phyloP scores from a whole-genome alignment of 1,284 basidiomycete genomes.

The Melanopsichium pennsylvanicum region DNA sequence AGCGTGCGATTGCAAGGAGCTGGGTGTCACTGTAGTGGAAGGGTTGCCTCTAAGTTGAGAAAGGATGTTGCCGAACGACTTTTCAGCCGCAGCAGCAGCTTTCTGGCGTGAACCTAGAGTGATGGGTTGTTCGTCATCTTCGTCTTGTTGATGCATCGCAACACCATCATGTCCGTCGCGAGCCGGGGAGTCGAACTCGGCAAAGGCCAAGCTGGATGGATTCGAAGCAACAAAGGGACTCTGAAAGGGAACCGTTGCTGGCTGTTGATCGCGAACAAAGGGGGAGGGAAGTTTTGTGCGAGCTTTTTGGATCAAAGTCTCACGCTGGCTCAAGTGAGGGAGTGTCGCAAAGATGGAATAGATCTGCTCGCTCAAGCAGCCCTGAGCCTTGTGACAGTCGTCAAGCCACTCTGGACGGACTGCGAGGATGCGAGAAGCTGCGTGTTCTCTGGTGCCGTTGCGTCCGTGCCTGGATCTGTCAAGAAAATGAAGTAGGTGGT shows the following conservation, averaged over 20 bases:
- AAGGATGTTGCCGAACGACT: slow-evolving; percentile 39
- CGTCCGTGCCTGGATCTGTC: slow-evolving; percentile 68
- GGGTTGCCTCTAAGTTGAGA: slow-evolving; percentile 28
- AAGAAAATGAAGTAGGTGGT: slow-evolving; percentile 40
- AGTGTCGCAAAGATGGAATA: slow-evolving; percentile 48
- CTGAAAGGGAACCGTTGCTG: slow-evolving; percentile 14
- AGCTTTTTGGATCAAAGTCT: slow-evolving; percentile 20
- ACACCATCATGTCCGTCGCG: not conserved
- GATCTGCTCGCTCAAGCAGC: slow-evolving; percentile 61
- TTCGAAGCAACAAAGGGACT: slow-evolving; percentile 25
- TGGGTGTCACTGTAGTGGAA: not conserved
- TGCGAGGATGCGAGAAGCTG: slow-evolving; percentile 73
- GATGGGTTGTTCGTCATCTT: slow-evolving; percentile 32
- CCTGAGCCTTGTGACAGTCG: slow-evolving; percentile 77
- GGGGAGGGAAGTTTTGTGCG: slow-evolving; percentile 34
- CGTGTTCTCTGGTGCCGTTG: slow-evolving; percentile 74
- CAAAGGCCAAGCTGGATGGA: slow-evolving; percentile 10
- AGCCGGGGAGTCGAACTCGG: not conserved
- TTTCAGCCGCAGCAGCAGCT: slow-evolving; percentile 39
- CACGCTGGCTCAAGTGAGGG: slow-evolving; percentile 13
- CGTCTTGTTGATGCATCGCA: not conserved
- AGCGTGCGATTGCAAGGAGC: too few species aligned
- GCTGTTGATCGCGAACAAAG: slow-evolving; percentile 16
- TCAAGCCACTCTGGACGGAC: slow-evolving; percentile 88
- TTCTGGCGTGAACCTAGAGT: slow-evolving; percentile 37